Evolutionary conservation across 1,284 basidiomycete species (phyloP).

Genomic region (Cystobasidium slooffiae): DNA sequence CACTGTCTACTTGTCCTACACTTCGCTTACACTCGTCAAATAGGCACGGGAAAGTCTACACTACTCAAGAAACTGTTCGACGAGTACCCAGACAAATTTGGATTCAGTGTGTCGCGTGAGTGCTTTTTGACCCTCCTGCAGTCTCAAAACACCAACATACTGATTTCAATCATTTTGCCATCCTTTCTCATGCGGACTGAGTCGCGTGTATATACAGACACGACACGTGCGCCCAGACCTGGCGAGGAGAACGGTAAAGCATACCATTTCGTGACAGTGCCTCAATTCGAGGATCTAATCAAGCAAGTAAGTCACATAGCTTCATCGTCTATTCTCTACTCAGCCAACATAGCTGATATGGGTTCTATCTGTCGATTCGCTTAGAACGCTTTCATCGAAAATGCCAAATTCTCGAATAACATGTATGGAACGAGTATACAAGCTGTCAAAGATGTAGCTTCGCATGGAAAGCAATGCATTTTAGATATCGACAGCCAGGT

Average conservation of each 20-base stretch:
- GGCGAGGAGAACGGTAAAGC: conserved; percentile 77
- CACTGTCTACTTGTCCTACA: not conserved
- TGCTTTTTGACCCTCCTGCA: conserved; percentile 44
- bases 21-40: not conserved
- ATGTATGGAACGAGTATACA: conserved; percentile 88
- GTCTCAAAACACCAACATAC: too few relatives aligned
- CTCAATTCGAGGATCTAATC: conserved; percentile 62
- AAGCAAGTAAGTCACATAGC: conserved; percentile 51
- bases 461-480: conserved; percentile 71
- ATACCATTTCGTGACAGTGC: conserved; percentile 64
- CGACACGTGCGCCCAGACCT: conserved; percentile 80
- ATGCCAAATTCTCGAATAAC: conserved; percentile 84
- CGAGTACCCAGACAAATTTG: conserved; percentile 82
- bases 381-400: conserved; percentile 64
- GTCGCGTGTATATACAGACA: conserved; percentile 75
- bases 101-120: conserved; percentile 92
- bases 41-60: conserved; percentile 93
- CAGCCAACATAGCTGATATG: not conserved
- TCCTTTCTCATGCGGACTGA: too few relatives aligned
- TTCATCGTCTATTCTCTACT: not conserved
- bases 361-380: not conserved
- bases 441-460: conserved; percentile 63
- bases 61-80: conserved; percentile 82
- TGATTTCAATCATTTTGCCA: too few relatives aligned
- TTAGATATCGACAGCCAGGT: conserved; percentile 97